phyloP scores from a whole-genome alignment of 2,329 filamentous ascomycete genomes.

The Drechslerella coelobrocha region DNA sequence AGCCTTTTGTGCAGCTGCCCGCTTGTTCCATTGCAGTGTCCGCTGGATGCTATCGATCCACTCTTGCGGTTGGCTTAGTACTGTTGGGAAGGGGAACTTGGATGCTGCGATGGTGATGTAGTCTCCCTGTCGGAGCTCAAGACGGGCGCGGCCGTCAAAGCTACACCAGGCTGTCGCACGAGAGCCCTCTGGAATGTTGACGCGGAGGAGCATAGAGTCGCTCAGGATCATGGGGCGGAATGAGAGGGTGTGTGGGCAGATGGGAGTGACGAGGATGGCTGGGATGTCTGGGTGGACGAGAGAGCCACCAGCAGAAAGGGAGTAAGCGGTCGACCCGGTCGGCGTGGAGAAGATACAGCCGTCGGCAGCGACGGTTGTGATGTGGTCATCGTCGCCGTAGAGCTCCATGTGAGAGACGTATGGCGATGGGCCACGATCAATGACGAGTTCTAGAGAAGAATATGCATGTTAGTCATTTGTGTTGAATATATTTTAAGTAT shows the following conservation, averaged over 20 bases:
- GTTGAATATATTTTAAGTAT: slow-evolving; percentile 3
- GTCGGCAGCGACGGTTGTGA: slow-evolving; percentile 95
- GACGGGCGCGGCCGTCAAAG: slow-evolving; percentile 94
- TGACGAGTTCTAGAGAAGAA: slow-evolving; percentile 76
- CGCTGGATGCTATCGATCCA: slow-evolving; percentile 97
- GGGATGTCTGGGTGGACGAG: slow-evolving; percentile 97
- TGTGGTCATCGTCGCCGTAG: slow-evolving; percentile 90
- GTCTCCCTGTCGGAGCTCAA: slow-evolving; percentile 91
- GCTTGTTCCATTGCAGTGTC: slow-evolving; percentile 92
- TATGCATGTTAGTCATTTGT: slow-evolving; percentile 26
- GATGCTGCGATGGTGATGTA: slow-evolving; percentile 95
- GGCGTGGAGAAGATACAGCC: slow-evolving; percentile 98
- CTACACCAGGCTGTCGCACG: slow-evolving; percentile 94
- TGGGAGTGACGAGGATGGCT: slow-evolving; percentile 93
- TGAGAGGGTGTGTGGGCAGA: slow-evolving; percentile 94
- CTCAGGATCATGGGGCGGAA: slow-evolving; percentile 98
- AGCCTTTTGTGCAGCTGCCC: slow-evolving; percentile 88
- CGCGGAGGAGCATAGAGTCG: slow-evolving; percentile 88
- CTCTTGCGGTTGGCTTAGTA: slow-evolving; percentile 85
- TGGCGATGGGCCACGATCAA: slow-evolving; percentile 92
- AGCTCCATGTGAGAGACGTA: slow-evolving; percentile 97
- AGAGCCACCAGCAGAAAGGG: slow-evolving; percentile 90
- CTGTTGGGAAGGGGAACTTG: slow-evolving; percentile 96
- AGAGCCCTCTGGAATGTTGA: slow-evolving; percentile 82
- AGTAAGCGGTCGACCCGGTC: slow-evolving; percentile 91